Percentiles rank a stretch among this genome's conserved stretches.
These are phyloP conservation scores for Lathyrus aphaca DNA, from an alignment of 306 rosid genomes.

Conservation along the genomic window DNA sequence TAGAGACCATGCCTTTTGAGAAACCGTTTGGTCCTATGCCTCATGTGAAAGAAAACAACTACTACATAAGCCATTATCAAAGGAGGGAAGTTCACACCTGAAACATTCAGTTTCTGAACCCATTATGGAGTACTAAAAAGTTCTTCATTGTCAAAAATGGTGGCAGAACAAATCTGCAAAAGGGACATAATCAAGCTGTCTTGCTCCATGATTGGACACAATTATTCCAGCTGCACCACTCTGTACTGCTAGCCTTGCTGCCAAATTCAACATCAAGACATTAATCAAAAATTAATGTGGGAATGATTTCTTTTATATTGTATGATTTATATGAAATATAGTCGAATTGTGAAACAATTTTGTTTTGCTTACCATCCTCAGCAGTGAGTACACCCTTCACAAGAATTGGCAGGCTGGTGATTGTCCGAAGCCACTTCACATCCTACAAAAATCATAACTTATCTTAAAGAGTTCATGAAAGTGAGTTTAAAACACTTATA, in stretches of 20 bases:
- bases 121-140: constrained; percentile 39
- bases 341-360: not conserved
- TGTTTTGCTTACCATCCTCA: constrained; percentile 72
- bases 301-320: not conserved
- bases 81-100: constrained; percentile 72
- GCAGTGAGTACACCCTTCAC: constrained; percentile 95
- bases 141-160: no score
- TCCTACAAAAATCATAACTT: constrained; percentile 53
- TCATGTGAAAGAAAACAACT: constrained; percentile 76
- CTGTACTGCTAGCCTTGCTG: constrained; percentile 89
- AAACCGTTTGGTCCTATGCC: constrained; percentile 75
- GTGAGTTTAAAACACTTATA: not conserved
- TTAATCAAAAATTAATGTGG: not conserved
- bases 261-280: constrained; percentile 24
- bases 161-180: no score
- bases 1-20: constrained; percentile 63
- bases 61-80: constrained; percentile 89
- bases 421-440: constrained; percentile 97
- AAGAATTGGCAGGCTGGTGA: constrained; percentile 83
- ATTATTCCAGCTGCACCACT: constrained; percentile 91
- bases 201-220: constrained; percentile 95
- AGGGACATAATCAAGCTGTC: constrained; percentile 97
- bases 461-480: not conserved
- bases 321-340: no score
- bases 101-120: constrained; percentile 60